Conservation (phyloP, 2,329 filamentous ascomycete species). For the Septoria linicola region DNA sequence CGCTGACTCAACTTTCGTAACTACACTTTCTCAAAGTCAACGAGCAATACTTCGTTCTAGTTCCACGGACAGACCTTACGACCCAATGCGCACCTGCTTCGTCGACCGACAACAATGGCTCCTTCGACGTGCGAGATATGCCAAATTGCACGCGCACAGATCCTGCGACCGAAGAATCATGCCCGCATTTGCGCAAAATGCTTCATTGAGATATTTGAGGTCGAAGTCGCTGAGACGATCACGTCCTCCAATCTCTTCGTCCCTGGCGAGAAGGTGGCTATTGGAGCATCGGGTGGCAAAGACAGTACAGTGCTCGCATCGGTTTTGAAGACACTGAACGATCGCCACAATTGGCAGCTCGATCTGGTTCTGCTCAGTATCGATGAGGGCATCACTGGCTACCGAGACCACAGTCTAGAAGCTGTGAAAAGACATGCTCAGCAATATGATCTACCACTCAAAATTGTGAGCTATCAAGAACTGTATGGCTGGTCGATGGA, state of each 20-base stretch:
- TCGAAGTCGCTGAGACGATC: conserved; percentile 92
- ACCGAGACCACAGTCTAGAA: conserved; percentile 91
- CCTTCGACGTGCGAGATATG: conserved; percentile 75
- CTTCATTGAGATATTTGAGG: conserved; percentile 84
- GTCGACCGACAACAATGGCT: conserved; percentile 58
- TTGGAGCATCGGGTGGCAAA: conserved; percentile 95
- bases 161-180: conserved; percentile 91
- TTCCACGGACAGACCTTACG: too few species aligned
- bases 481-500: conserved; percentile 99
- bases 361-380: conserved; percentile 86
- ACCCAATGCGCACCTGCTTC: neutral
- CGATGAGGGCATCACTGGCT: conserved; percentile 96
- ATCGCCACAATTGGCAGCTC: conserved; percentile 80
- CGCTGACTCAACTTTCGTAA: too few species aligned
- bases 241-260: conserved; percentile 75
- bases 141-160: conserved; percentile 73
- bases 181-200: conserved; percentile 88
- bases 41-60: too few species aligned
- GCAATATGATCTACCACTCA: conserved; percentile 87
- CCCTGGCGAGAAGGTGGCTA: conserved; percentile 82
- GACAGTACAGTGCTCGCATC: conserved; percentile 95
- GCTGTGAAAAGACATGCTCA: conserved; percentile 91
- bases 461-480: conserved; percentile 89
- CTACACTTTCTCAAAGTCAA: too few species aligned
- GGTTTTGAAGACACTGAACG: conserved; percentile 90